These are phyloP conservation scores for Nakazawaea pomicola DNA, from an alignment of 805 yeast genomes.

Conservation along the genomic window DNA sequence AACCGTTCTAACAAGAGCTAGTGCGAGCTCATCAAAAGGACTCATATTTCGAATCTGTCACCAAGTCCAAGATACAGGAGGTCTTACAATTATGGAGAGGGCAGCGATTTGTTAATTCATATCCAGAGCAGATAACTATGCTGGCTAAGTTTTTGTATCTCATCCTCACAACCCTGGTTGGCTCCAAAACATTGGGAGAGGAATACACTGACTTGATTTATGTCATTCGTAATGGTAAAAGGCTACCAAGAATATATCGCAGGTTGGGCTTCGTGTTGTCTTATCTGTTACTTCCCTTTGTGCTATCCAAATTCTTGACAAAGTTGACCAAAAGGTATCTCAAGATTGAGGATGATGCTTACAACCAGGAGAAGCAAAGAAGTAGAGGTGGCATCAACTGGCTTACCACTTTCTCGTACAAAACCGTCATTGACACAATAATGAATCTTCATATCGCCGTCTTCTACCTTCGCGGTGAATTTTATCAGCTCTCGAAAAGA, in stretches of 20 bases:
- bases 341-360: constrained; percentile 16
- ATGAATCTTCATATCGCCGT: constrained; percentile 71
- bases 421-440: constrained; percentile 44
- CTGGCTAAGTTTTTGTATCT: constrained; percentile 59
- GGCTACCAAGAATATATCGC: constrained; percentile 38
- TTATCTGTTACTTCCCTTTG: constrained; percentile 60
- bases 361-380: constrained; percentile 15
- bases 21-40: constrained; percentile 93
- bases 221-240: constrained; percentile 47
- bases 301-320: constrained; percentile 24
- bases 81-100: constrained; percentile 52
- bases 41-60: constrained; percentile 55
- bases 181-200: constrained; percentile 85
- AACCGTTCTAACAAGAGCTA: constrained; percentile 14
- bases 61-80: constrained; percentile 52
- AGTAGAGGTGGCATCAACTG: not conserved
- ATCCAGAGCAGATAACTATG: constrained; percentile 57
- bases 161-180: constrained; percentile 67
- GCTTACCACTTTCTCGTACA: constrained; percentile 31
- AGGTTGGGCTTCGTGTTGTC: constrained; percentile 56
- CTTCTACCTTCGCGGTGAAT: constrained; percentile 79
- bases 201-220: constrained; percentile 83
- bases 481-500: constrained; percentile 73
- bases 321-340: constrained; percentile 10
- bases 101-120: constrained; percentile 58